These are phyloP conservation scores for Wickerhamiella domercqiae DNA, from an alignment of 805 yeast genomes.

Conservation along the genomic window DNA sequence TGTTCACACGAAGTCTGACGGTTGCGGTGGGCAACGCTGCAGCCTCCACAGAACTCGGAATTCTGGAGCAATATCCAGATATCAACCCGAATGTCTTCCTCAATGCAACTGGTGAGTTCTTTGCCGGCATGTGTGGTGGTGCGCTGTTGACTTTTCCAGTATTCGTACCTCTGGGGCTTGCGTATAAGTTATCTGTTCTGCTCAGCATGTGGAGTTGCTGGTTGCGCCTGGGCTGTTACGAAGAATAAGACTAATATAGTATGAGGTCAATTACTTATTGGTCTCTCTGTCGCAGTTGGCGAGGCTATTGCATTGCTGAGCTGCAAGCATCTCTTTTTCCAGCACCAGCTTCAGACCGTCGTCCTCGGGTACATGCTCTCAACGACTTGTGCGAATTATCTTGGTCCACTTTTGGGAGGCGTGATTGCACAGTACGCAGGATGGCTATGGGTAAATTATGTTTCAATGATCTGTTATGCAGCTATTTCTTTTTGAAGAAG, in stretches of 20 bases:
- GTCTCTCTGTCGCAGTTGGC: constrained; percentile 56
- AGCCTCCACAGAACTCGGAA: constrained; percentile 51
- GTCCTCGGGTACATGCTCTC: constrained; percentile 61
- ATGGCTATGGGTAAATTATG: constrained; percentile 65
- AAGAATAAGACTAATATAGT: constrained; percentile 50
- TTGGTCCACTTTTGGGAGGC: constrained; percentile 61
- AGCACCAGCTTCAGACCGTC: constrained; percentile 58
- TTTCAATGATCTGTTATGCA: constrained; percentile 40
- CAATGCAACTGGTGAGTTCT: constrained; percentile 68
- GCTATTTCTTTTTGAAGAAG: constrained; percentile 51
- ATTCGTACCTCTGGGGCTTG: constrained; percentile 49
- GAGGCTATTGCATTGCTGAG: constrained; percentile 54
- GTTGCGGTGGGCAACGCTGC: constrained; percentile 54
- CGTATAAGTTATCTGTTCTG: constrained; percentile 48
- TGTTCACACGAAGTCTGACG: constrained; percentile 31
- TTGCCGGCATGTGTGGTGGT: constrained; percentile 52
- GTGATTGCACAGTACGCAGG: constrained; percentile 41
- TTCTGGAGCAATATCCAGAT: constrained; percentile 40
- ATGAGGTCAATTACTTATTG: constrained; percentile 64
- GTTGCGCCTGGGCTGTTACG: too few species aligned
- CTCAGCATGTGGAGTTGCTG: too few species aligned
- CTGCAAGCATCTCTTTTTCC: constrained; percentile 54
- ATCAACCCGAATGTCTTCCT: constrained; percentile 57
- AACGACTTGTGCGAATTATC: constrained; percentile 61
- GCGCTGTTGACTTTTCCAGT: constrained; percentile 30